Conservation (phyloP, 768 basidiomycete species). For the Serpula lacrymans region DNA sequence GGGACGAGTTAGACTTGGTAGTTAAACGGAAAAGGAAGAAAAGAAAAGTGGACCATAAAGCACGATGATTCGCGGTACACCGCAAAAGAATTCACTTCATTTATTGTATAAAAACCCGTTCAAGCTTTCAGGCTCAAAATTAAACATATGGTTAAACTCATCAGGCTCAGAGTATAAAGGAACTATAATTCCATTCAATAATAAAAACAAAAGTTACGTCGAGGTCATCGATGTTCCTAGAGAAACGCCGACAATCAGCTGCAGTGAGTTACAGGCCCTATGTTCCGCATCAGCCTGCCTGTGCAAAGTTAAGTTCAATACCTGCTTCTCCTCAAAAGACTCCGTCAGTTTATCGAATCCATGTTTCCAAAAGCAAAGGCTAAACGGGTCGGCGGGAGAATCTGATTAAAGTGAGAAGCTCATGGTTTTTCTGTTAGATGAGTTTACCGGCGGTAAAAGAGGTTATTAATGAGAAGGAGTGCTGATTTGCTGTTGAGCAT, state of each 20-base stretch:
- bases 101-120: too few species aligned
- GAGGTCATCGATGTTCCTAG: slow-evolving; percentile 18
- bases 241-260: slow-evolving; percentile 32
- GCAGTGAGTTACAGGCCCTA: slow-evolving; percentile 26
- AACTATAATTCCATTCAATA: slow-evolving; percentile 17
- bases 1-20: slow-evolving; percentile 5
- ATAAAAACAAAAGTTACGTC: slow-evolving; percentile 23
- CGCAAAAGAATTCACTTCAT: too few species aligned
- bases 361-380: slow-evolving; percentile 13
- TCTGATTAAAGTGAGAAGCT: slow-evolving; percentile 13
- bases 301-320: too few species aligned
- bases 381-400: slow-evolving; percentile 3
- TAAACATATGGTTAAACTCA: too few species aligned
- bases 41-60: slow-evolving; percentile 11
- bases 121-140: too few species aligned
- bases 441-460: slow-evolving; percentile 21
- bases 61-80: slow-evolving; percentile 5
- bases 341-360: too few species aligned
- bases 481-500: slow-evolving; percentile 69
- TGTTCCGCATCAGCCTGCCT: neutral
- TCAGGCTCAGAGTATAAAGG: slow-evolving; percentile 16
- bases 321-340: too few species aligned
- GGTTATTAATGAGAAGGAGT: slow-evolving; percentile 33
- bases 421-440: slow-evolving; percentile 17
- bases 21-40: slow-evolving; percentile 17